Conservation (phyloP, 129 eudicot genomes). For the Sambucus nigra region DNA sequence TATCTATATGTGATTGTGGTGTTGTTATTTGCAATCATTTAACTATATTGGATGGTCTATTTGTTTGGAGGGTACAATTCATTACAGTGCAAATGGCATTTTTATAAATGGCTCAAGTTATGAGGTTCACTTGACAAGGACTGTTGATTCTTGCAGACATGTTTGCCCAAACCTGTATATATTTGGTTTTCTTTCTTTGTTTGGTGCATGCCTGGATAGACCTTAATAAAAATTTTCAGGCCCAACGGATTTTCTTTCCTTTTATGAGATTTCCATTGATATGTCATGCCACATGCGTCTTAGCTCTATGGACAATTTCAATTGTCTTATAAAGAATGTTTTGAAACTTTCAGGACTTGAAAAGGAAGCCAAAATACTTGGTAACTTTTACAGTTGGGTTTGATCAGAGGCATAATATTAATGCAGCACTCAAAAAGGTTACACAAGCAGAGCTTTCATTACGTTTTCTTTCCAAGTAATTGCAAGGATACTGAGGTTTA, state of each 20-base stretch:
- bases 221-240: too few relatives aligned
- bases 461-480: slow-evolving; percentile 2
- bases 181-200: too few relatives aligned
- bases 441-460: slow-evolving; percentile 1
- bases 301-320: background rate
- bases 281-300: background rate
- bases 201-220: background rate
- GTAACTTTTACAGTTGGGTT: slow-evolving; percentile 95
- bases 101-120: background rate
- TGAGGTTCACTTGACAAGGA: background rate
- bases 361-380: slow-evolving; percentile 85
- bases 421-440: slow-evolving; percentile 81
- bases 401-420: slow-evolving; percentile 75
- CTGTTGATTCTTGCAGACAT: background rate
- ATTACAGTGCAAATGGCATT: background rate
- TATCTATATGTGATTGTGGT: background rate
- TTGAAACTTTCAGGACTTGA: slow-evolving; percentile 67
- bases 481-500: slow-evolving; percentile 17
- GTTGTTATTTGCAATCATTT: background rate
- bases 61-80: background rate
- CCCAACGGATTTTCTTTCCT: background rate
- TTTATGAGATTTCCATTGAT: background rate
- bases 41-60: background rate
- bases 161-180: background rate
- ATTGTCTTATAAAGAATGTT: slow-evolving; percentile 11